Evolutionary conservation across 257 asterid genomes (phyloP), one percentile per base, ranked within the genome.

Genomic region (Nicotiana benthamiana): DNA sequence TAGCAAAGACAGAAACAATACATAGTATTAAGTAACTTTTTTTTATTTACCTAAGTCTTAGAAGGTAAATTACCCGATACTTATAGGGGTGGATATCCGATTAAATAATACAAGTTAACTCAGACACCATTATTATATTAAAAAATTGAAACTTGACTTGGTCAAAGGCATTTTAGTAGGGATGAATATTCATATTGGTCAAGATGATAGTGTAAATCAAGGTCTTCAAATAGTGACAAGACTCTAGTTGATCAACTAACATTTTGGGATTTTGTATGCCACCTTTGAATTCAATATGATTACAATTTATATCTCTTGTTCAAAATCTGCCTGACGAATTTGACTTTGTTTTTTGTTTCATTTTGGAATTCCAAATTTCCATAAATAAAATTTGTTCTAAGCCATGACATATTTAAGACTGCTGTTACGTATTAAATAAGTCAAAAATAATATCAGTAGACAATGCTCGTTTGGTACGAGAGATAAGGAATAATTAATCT

Each of bases 101-200:
- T 36, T 6, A 36, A 36, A 7, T 36, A 36, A 0, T 36, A 0
- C 10, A 36, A 36, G 7, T 36, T 7, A 36, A 6, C 10, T 34
- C 40, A 5, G 6, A 34, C 8, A 32, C 36, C 36, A 4, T 6
- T 0, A 5, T 32, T 32, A 32, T 4, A 32, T 26, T 26, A 26
- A 26, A 34, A 57, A 60, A 46, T n/a, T 78, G 59, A 57, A 67
- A 36, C 18, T 75, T 80, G 80, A 80, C 75, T 84, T 48, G 80
- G 57, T 48, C 4, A 24, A 67, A 16, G 11, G 15, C 9, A 7
- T 9, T 51, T 16, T 53, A 53, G 22, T 53, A 53, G 22, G 59
- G 5, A 18, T 53, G 59, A 53, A 53, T 16, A 34, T 34, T 34
- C 59, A 16, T 22, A 65, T 11, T 13, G n/a, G 85, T 77, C 82